Percentiles rank a stretch among this genome's conserved stretches.
These are phyloP conservation scores for Fistulinella cinereoalba DNA, from an alignment of 1,284 basidiomycete species.

Conservation along the genomic window DNA sequence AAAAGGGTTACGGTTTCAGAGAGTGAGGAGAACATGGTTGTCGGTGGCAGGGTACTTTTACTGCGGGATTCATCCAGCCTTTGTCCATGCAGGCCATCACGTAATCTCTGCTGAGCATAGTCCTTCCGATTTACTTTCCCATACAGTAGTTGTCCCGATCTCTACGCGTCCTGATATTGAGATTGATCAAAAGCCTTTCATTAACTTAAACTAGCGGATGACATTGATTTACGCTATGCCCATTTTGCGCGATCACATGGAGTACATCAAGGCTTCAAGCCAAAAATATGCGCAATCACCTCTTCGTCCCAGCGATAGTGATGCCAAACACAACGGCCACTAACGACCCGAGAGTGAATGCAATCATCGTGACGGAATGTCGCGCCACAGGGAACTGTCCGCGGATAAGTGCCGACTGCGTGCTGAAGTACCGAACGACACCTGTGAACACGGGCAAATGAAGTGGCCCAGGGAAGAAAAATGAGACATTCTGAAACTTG, in stretches of 20 bases:
- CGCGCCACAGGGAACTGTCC: constrained; percentile 31
- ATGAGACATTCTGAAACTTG: no score
- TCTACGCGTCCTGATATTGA: no score
- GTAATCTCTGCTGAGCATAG: not conserved
- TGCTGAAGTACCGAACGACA: constrained; percentile 27
- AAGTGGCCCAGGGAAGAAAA: not conserved
- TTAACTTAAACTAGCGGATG: no score
- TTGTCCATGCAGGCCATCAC: not conserved
- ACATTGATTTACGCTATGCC: no score
- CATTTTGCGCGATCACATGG: not conserved
- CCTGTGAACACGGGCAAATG: constrained; percentile 4
- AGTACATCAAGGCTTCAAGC: not conserved
- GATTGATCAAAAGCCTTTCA: no score
- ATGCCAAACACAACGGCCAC: constrained; percentile 25
- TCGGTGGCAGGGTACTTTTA: no score
- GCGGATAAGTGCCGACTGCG: constrained; percentile 28
- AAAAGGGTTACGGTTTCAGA: constrained; percentile 17
- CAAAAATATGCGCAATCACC: no score
- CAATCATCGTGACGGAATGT: constrained; percentile 19
- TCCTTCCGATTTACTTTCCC: no score
- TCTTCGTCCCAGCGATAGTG: constrained; percentile 15
- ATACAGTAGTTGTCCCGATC: no score
- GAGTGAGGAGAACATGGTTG: constrained; percentile 19
- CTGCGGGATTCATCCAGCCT: no score
- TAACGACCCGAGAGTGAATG: constrained; percentile 24